Evolutionary conservation across 1,284 basidiomycete genomes (phyloP).

Genomic region (Afroboletus lepidellus): DNA sequence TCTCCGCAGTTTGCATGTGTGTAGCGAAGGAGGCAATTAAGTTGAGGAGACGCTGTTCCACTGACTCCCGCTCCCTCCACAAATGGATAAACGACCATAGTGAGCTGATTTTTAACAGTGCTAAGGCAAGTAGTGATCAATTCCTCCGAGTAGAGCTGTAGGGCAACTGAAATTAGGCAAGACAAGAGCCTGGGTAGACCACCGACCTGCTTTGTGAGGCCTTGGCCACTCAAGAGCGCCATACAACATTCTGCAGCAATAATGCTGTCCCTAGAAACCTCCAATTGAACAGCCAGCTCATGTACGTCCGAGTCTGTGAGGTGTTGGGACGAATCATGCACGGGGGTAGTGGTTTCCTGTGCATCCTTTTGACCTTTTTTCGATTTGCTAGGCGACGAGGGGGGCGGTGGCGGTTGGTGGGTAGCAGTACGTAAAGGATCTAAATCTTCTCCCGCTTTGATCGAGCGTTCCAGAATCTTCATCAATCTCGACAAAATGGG

Average conservation of each 20-base stretch:
- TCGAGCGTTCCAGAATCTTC: slow-evolving; percentile 74
- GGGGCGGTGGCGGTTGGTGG: slow-evolving; percentile 15
- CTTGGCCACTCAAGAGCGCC: slow-evolving; percentile 72
- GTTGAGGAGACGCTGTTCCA: slow-evolving; percentile 44
- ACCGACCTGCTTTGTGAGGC: slow-evolving; percentile 79
- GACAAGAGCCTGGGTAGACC: background rate
- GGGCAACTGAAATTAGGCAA: slow-evolving; percentile 5
- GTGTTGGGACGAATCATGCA: slow-evolving; percentile 26
- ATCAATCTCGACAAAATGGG: slow-evolving; percentile 61
- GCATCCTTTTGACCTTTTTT: slow-evolving; percentile 26
- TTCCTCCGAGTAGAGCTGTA: slow-evolving; percentile 88
- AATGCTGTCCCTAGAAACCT: slow-evolving; percentile 64
- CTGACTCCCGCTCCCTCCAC: slow-evolving; percentile 66
- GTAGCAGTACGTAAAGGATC: slow-evolving; percentile 59
- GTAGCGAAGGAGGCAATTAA: slow-evolving; percentile 54
- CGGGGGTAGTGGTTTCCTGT: slow-evolving; percentile 22
- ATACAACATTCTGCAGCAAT: slow-evolving; percentile 82
- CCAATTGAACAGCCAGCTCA: slow-evolving; percentile 47
- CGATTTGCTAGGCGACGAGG: slow-evolving; percentile 30
- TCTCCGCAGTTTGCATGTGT: slow-evolving; percentile 39
- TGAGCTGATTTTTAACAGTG: slow-evolving; percentile 77
- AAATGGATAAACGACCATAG: slow-evolving; percentile 82
- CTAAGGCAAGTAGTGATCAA: slow-evolving; percentile 77
- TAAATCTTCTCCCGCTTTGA: slow-evolving; percentile 69
- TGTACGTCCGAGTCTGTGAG: slow-evolving; percentile 53